Percentiles rank a stretch among this genome's conserved stretches.
Conservation (phyloP, 2,329 filamentous ascomycete species). For the Diaporthe sp. region DNA sequence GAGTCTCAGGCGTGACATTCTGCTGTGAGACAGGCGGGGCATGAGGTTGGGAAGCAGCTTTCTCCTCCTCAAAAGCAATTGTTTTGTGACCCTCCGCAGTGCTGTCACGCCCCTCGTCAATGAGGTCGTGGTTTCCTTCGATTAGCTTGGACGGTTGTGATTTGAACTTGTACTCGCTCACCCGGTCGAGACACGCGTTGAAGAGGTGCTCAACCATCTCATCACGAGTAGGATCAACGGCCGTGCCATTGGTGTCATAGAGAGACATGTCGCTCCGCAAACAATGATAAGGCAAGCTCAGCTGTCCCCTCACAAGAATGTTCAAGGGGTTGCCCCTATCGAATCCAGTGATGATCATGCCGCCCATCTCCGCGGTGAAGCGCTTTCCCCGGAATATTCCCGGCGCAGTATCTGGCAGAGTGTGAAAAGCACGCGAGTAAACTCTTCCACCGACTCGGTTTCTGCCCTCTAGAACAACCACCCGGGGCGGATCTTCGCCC, state of each 20-base stretch:
- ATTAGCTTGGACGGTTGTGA: conserved; percentile 76
- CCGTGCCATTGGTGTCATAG: conserved; percentile 84
- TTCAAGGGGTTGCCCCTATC: conserved; percentile 95
- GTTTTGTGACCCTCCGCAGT: conserved; percentile 76
- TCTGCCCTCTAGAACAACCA: conserved; percentile 89
- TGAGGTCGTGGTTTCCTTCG: conserved; percentile 84
- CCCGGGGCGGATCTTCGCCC: conserved; percentile 77
- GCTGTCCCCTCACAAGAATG: conserved; percentile 88
- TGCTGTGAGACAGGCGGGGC: conserved; percentile 67
- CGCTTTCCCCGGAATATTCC: conserved; percentile 63
- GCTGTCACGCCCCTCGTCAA: conserved; percentile 86
- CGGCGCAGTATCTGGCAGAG: conserved; percentile 56
- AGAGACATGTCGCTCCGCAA: conserved; percentile 86
- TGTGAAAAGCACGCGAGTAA: conserved; percentile 81
- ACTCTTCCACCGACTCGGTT: conserved; percentile 91
- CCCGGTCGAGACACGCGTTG: conserved; percentile 93
- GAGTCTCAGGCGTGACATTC: conserved; percentile 64
- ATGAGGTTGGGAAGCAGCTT: conserved; percentile 70
- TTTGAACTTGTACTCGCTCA: conserved; percentile 91
- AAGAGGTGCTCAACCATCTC: conserved; percentile 90
- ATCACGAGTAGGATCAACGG: conserved; percentile 84
- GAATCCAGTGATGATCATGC: conserved; percentile 98
- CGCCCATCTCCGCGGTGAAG: conserved; percentile 94
- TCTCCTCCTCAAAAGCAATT: conserved; percentile 80
- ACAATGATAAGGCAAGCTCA: conserved; percentile 87